Conservation (phyloP, 2,329 filamentous ascomycete genomes). For the Calonectria crousiana region DNA sequence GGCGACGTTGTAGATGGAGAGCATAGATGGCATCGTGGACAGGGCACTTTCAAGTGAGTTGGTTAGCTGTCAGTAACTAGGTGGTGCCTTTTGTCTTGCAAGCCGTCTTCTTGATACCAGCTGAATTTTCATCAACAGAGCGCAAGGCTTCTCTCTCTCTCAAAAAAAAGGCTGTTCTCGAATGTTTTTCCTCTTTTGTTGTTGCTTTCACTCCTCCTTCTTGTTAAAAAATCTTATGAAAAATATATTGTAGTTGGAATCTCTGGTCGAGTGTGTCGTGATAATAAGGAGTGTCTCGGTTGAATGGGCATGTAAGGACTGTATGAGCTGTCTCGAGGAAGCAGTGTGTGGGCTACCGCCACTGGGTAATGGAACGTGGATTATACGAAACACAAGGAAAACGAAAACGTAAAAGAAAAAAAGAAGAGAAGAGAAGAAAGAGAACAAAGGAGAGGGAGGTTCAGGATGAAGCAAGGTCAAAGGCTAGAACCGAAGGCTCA, state of each 20-base stretch:
- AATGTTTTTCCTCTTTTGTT: not conserved
- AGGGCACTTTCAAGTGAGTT: not conserved
- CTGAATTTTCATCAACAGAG: not conserved
- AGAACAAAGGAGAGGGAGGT: not conserved
- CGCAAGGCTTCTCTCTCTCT: not conserved
- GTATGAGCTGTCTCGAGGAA: slow-evolving; percentile 1
- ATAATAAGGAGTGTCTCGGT: not conserved
- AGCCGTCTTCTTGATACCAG: not conserved
- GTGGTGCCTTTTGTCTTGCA: not conserved
- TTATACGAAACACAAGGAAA: not conserved
- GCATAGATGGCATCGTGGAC: slow-evolving; percentile 25
- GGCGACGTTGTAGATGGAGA: slow-evolving; percentile 16
- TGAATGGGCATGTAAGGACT: not conserved
- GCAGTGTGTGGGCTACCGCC: not conserved
- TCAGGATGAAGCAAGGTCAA: not conserved
- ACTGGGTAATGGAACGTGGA: not conserved
- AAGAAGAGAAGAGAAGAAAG: not conserved
- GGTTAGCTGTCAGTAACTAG: no score
- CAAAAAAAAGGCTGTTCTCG: not conserved
- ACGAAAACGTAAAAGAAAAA: not conserved
- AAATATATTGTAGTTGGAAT: not conserved
- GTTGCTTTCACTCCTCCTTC: not conserved
- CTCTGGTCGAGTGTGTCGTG: not conserved
- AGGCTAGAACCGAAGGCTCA: not conserved
- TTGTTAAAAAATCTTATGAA: not conserved